Evolutionary conservation across 176 grass and related monocot species (phyloP).

Genomic region (Carex littledalei): DNA sequence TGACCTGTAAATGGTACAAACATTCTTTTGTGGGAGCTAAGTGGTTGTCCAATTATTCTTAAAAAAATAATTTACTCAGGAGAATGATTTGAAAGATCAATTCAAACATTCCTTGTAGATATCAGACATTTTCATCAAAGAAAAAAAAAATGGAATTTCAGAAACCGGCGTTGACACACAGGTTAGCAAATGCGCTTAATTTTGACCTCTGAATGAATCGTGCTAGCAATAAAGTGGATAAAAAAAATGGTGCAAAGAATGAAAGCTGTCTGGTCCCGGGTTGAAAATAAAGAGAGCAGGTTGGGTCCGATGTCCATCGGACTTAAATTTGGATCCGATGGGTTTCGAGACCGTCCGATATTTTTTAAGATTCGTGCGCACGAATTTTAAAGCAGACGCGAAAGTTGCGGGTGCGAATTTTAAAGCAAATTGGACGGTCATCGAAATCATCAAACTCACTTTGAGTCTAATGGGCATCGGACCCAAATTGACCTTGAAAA

Average conservation of each 20-base stretch:
- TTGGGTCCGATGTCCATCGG: no score
- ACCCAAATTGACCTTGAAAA: no score
- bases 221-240: neutral
- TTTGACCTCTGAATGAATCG: neutral
- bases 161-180: slow-evolving; percentile 2
- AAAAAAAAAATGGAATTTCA: neutral
- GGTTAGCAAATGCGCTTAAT: neutral
- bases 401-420: no score
- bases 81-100: neutral
- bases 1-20: neutral
- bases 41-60: slow-evolving; percentile 10
- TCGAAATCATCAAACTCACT: no score
- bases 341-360: no score
- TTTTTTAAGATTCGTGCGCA: no score
- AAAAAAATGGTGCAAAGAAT: neutral
- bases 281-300: no score
- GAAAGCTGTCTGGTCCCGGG: no score
- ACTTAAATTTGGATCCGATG: no score
- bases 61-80: neutral
- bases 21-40: slow-evolving; percentile 4
- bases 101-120: slow-evolving; percentile 1
- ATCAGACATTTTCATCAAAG: neutral
- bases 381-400: no score
- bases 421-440: no score
- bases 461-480: no score